phyloP scores from a whole-genome alignment of 371 early-diverging fungal genomes.

The Mucor saturninus region DNA sequence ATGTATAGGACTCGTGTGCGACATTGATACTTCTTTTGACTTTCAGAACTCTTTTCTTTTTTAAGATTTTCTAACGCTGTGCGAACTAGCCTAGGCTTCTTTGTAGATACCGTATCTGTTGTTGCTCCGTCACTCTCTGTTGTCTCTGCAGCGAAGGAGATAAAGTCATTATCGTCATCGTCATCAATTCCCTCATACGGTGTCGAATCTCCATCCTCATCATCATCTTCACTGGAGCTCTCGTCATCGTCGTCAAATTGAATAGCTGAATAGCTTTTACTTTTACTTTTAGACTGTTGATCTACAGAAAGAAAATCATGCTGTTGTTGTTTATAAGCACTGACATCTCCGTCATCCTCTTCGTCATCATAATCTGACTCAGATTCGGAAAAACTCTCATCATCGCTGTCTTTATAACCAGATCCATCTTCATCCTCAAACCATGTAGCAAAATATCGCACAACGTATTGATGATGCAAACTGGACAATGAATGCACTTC shows the following conservation, averaged over 20 bases:
- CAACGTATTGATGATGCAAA: constrained; percentile 90
- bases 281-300: constrained; percentile 46
- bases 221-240: constrained; percentile 31
- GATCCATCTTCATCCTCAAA: constrained; percentile 67
- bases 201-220: constrained; percentile 23
- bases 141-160: constrained; percentile 37
- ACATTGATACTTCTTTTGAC: constrained; percentile 31
- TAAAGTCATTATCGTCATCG: constrained; percentile 33
- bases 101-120: constrained; percentile 14
- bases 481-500: constrained; percentile 92
- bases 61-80: constrained; percentile 19
- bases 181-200: neutral
- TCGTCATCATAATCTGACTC: constrained; percentile 52
- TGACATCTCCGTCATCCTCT: constrained; percentile 47
- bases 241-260: constrained; percentile 59
- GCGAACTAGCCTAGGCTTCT: constrained; percentile 12
- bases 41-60: constrained; percentile 30
- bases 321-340: constrained; percentile 55
- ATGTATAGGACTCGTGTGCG: constrained; percentile 80
- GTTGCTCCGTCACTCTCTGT: constrained; percentile 13
- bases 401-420: constrained; percentile 48
- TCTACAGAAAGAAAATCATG: constrained; percentile 58
- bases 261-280: constrained; percentile 58
- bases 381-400: constrained; percentile 52
- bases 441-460: constrained; percentile 95